These are phyloP conservation scores for Penicillium sp. DNA, from an alignment of 2,329 filamentous ascomycete species.

Conservation along the genomic window DNA sequence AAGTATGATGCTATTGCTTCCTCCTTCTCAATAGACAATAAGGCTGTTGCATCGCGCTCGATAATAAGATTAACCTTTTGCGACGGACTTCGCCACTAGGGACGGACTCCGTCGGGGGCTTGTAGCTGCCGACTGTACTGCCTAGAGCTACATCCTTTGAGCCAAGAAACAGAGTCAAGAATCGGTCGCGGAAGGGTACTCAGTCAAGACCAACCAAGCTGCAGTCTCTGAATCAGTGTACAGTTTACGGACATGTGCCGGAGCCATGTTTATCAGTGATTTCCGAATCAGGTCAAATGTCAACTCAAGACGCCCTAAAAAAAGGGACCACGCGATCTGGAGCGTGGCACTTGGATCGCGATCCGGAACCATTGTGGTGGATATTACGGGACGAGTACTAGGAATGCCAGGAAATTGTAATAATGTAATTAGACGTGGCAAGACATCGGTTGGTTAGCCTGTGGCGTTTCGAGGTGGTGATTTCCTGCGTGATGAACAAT, in stretches of 20 bases:
- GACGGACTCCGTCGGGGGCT: background rate
- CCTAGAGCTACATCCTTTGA: background rate
- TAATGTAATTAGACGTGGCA: background rate
- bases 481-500: conserved; percentile 8
- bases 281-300: conserved; percentile 4
- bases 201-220: background rate
- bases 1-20: background rate
- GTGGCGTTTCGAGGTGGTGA: background rate
- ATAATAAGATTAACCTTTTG: background rate
- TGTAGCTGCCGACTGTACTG: background rate
- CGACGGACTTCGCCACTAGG: background rate
- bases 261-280: background rate
- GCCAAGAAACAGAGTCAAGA: background rate
- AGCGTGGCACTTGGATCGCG: background rate
- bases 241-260: too few species aligned
- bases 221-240: background rate
- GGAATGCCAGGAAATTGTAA: background rate
- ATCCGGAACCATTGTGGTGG: background rate
- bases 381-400: too few species aligned
- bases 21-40: background rate
- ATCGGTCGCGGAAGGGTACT: background rate
- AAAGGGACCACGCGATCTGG: conserved; percentile 11
- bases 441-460: background rate
- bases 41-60: background rate
- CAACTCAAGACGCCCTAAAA: conserved; percentile 5